Percentiles rank a stretch among this genome's conserved stretches.
phyloP scores from a whole-genome alignment of 495 filamentous ascomycete species.

The Tuber borchii region DNA sequence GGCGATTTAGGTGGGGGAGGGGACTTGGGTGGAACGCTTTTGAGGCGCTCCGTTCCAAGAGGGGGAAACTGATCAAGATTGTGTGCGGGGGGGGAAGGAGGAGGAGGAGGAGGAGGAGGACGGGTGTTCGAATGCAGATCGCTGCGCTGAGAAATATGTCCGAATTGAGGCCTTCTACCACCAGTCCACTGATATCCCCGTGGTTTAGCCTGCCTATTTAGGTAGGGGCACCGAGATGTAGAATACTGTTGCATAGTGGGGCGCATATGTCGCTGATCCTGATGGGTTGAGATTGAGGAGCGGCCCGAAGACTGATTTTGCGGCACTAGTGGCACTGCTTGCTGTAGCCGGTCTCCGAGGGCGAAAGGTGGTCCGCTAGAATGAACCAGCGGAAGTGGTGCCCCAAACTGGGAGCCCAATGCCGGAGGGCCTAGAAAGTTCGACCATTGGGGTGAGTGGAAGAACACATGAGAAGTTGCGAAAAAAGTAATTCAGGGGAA shows the following conservation, averaged over 20 bases:
- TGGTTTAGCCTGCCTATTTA: not conserved
- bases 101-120: slow-evolving; percentile 12
- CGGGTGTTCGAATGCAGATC: not conserved
- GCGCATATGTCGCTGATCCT: slow-evolving; percentile 25
- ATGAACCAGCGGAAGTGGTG: not conserved
- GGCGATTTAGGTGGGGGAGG: slow-evolving; percentile 7
- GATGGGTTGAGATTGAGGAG: slow-evolving; percentile 8
- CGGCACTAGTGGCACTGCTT: not conserved
- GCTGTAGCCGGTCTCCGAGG: not conserved
- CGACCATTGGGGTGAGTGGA: not conserved
- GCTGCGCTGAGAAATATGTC: not conserved
- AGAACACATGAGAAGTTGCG: not conserved
- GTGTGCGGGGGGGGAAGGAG: not conserved
- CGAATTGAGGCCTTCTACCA: not conserved
- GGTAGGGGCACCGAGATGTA: not conserved
- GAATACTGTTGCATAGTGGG: slow-evolving; percentile 8
- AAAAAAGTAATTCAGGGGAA: not conserved
- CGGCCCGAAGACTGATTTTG: slow-evolving; percentile 13
- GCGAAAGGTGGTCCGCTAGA: not conserved
- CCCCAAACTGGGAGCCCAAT: not conserved
- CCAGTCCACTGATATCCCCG: slow-evolving; percentile 4
- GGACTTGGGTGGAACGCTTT: slow-evolving; percentile 15
- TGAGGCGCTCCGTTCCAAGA: slow-evolving; percentile 22
- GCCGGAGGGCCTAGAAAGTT: not conserved
- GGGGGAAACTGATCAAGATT: slow-evolving; percentile 35